Conservation (phyloP, 495 filamentous ascomycete genomes). For the Penicillium psychrofluorescens region DNA sequence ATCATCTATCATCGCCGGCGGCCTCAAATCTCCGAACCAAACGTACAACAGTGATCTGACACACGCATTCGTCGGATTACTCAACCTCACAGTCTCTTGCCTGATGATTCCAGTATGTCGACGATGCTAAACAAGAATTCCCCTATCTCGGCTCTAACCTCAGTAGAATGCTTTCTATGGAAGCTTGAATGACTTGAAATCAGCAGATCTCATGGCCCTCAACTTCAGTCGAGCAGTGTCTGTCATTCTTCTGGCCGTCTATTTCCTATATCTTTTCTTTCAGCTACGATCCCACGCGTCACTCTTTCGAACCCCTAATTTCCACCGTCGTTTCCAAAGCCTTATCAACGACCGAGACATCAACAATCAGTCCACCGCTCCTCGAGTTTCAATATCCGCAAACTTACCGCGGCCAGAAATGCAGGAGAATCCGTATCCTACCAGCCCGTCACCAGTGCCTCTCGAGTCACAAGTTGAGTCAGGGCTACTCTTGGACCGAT, state of each 20-base stretch:
- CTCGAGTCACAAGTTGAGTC: too few relatives aligned
- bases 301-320: slow-evolving; percentile 2
- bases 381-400: slow-evolving; percentile 3
- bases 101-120: slow-evolving; percentile 16
- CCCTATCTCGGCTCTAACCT: background rate
- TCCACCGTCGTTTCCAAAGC: background rate
- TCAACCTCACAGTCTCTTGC: slow-evolving; percentile 17
- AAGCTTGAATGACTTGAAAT: slow-evolving; percentile 9
- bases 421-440: too few relatives aligned
- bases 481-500: too few relatives aligned
- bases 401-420: too few relatives aligned
- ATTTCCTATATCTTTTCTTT: slow-evolving; percentile 62
- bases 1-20: slow-evolving; percentile 11
- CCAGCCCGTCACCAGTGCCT: too few relatives aligned
- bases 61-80: slow-evolving; percentile 12
- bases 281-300: slow-evolving; percentile 22
- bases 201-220: slow-evolving; percentile 34
- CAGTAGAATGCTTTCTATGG: slow-evolving; percentile 14
- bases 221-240: slow-evolving; percentile 18
- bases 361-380: slow-evolving; percentile 7
- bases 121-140: too few relatives aligned
- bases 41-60: slow-evolving; percentile 12
- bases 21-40: slow-evolving; percentile 5
- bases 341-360: slow-evolving; percentile 7
- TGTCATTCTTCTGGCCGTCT: slow-evolving; percentile 56